phyloP scores from a whole-genome alignment of 495 filamentous ascomycete species.

The Aspergillus diversus region DNA sequence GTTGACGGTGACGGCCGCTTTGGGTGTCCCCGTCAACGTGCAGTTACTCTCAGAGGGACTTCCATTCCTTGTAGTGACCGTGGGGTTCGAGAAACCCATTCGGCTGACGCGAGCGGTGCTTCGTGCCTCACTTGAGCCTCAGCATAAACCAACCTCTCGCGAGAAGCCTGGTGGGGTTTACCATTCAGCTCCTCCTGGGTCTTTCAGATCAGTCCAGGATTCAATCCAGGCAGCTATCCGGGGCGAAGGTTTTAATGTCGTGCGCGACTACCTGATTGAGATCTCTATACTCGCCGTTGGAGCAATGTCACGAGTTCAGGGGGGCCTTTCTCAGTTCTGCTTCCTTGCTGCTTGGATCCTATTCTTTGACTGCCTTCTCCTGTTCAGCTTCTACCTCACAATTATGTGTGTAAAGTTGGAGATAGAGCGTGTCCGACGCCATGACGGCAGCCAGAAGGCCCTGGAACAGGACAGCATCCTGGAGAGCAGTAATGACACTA shows the following conservation, averaged over 20 bases:
- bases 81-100: conserved; percentile 20
- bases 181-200: background rate
- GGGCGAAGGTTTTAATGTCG: conserved; percentile 16
- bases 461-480: conserved; percentile 21
- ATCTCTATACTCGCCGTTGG: conserved; percentile 17
- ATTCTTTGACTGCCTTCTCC: conserved; percentile 22
- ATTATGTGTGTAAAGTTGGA: conserved; percentile 24
- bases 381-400: conserved; percentile 23
- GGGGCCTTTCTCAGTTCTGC: conserved; percentile 24
- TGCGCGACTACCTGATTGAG: conserved; percentile 21
- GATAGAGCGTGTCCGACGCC: conserved; percentile 18
- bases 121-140: background rate
- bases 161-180: background rate
- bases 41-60: conserved; percentile 15
- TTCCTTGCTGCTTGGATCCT: conserved; percentile 25
- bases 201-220: background rate
- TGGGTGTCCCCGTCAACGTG: conserved; percentile 12
- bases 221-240: conserved; percentile 20
- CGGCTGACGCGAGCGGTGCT: conserved; percentile 11
- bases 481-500: conserved; percentile 5
- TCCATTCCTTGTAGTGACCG: conserved; percentile 14
- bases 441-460: conserved; percentile 10
- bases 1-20: background rate
- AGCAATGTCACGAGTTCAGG: conserved; percentile 20
- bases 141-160: background rate